Evolutionary conservation across 1,139 yeast genomes (phyloP), one percentile per base, ranked within the genome.

Genomic region (Diutina ranongensis): DNA sequence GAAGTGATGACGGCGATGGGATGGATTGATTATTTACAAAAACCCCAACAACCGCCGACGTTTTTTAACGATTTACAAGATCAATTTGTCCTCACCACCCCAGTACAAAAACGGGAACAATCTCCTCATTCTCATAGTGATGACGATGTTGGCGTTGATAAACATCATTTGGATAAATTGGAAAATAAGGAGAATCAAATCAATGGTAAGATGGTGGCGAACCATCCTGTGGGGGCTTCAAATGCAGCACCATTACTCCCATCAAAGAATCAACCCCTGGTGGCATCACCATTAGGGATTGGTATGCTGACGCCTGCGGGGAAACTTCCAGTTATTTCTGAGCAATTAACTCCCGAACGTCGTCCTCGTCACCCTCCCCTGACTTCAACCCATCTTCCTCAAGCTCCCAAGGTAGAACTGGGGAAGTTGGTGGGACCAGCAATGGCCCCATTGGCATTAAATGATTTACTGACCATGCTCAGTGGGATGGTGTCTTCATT

Each of bases 401-500:
- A 38, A n/a, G 72, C 74, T 5, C 74, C 73, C 0, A 55, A 53
- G 46, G 49, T 70, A 35, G 65, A 61, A 46, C 56, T 58, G 21
- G 74, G 74, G 1, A 54, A 55, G 33, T 49, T 68, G 2, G 48
- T 61, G 7, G 42, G 40, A 64, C 62, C 46, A 59, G 57, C 1
- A 55, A 58, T 21, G 73, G 74, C 1, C 53, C 55, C 35, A 49
- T 67, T 3, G 48, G 62, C 25, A n/a, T 19, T 34, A 4, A n/a
- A 13, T 7, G 45, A 44, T 20, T 57, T 67, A 40, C 58, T 68
- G 25, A 55, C 64, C 0, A 67, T 68, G 71, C 51, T 68, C n/a
- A 51, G 56, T 20, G 63, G 68, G 4, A 64, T 72, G 72, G 58
- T 76, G 34, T 63, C 65, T 45, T 67, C 77, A 0, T 64, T 76